These are phyloP conservation scores for Evansstolkia leycettana DNA, from an alignment of 495 filamentous ascomycete genomes.

Conservation along the genomic window DNA sequence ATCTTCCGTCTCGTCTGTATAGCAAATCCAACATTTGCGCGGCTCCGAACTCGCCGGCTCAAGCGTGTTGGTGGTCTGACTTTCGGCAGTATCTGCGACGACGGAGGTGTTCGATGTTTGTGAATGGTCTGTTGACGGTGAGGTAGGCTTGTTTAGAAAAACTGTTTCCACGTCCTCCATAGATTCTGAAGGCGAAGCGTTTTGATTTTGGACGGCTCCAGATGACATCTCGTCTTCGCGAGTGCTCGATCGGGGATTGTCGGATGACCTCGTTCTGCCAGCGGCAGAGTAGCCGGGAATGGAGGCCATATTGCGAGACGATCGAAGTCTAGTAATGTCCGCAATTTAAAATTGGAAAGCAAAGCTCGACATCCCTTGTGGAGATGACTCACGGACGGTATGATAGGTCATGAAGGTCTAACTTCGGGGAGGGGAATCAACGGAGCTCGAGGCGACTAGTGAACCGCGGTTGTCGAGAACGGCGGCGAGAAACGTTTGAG, in stretches of 20 bases:
- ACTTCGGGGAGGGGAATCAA: neutral
- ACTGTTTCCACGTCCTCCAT: constrained; percentile 30
- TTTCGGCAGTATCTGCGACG: constrained; percentile 6
- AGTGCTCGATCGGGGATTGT: constrained; percentile 6
- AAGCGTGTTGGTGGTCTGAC: neutral
- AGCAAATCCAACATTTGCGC: constrained; percentile 88
- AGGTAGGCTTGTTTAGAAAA: constrained; percentile 25
- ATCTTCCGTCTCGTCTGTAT: constrained; percentile 72
- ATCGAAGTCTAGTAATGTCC: neutral
- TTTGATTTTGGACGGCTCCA: too few relatives aligned
- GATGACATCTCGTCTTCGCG: too few relatives aligned
- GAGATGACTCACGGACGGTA: neutral
- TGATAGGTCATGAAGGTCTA: too few relatives aligned
- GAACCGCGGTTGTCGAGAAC: constrained; percentile 4
- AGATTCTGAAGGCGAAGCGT: constrained; percentile 1
- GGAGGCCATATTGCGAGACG: constrained; percentile 22
- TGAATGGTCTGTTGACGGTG: constrained; percentile 1
- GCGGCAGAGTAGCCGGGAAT: constrained; percentile 20
- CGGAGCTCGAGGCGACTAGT: constrained; percentile 1
- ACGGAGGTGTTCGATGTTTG: constrained; percentile 4
- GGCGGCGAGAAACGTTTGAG: constrained; percentile 1
- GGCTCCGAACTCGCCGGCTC: constrained; percentile 23
- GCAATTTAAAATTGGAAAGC: neutral
- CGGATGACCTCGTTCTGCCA: constrained; percentile 19
- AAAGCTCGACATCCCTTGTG: neutral